These are phyloP conservation scores for Candida namnaoensis DNA, from an alignment of 805 yeast genomes.

Conservation along the genomic window DNA sequence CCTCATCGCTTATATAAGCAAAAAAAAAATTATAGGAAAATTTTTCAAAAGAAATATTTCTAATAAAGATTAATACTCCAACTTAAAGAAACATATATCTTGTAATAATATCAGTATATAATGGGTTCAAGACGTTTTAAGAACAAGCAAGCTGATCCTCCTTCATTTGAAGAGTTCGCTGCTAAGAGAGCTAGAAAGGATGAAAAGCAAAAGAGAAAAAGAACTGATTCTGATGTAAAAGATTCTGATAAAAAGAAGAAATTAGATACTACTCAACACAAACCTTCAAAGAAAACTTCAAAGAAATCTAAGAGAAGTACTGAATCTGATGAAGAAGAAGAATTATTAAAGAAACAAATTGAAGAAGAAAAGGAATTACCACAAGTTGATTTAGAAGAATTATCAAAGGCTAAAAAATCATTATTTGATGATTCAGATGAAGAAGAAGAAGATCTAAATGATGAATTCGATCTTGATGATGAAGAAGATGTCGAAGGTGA, in stretches of 20 bases:
- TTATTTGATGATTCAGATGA: conserved; percentile 56
- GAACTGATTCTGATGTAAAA: conserved; percentile 19
- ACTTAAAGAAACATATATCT: too few relatives aligned
- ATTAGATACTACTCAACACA: conserved; percentile 1
- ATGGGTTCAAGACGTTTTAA: conserved; percentile 90
- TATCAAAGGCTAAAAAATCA: conserved; percentile 62
- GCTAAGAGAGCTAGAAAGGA: conserved; percentile 32
- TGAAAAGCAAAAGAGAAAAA: conserved; percentile 23
- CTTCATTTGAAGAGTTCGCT: conserved; percentile 76
- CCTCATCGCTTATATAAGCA: too few relatives aligned
- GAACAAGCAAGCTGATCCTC: conserved; percentile 91
- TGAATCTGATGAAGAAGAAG: conserved; percentile 17
- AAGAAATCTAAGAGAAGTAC: conserved; percentile 7
- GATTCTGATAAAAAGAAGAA: conserved; percentile 18
- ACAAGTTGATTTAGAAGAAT: conserved; percentile 59
- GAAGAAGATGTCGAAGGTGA: conserved; percentile 32
- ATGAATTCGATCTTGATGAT: conserved; percentile 50
- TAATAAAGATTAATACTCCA: too few relatives aligned
- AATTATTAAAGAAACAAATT: conserved; percentile 14
- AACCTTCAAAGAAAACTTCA: conserved; percentile 1
- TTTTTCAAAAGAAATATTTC: too few relatives aligned
- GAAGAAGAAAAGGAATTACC: conserved; percentile 44
- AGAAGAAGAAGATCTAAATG: conserved; percentile 24
- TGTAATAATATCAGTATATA: too few relatives aligned
- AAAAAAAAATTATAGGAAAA: too few relatives aligned